These are phyloP conservation scores for Astrocystis sublimbata DNA, from an alignment of 495 filamentous ascomycete species.

Conservation along the genomic window DNA sequence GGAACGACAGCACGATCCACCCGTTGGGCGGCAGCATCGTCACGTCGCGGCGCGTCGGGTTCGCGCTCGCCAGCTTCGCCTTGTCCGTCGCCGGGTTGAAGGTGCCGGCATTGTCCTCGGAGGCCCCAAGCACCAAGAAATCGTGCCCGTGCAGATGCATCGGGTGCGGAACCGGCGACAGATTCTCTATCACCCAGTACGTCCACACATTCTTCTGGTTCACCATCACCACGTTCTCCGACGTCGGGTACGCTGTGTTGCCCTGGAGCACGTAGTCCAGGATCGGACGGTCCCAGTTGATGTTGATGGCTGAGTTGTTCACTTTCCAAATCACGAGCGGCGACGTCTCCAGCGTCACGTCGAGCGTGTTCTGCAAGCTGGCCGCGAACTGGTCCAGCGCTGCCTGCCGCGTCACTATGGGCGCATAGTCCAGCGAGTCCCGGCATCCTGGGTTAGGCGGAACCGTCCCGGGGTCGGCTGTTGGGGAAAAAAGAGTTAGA, in stretches of 20 bases:
- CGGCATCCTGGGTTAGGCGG: constrained; percentile 34
- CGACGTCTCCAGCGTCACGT: constrained; percentile 25
- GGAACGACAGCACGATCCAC: constrained; percentile 53
- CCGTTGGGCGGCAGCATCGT: constrained; percentile 54
- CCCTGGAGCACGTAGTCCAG: constrained; percentile 38
- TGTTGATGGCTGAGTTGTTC: constrained; percentile 39
- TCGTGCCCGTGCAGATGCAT: constrained; percentile 62
- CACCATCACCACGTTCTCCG: constrained; percentile 42
- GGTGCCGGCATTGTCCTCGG: constrained; percentile 31
- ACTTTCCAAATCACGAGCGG: constrained; percentile 44
- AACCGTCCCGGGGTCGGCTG: constrained; percentile 27
- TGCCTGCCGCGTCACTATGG: constrained; percentile 33
- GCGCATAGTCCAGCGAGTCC: constrained; percentile 35
- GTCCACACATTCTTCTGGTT: constrained; percentile 45
- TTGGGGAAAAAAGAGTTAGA: too few relatives aligned
- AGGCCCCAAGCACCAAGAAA: constrained; percentile 58
- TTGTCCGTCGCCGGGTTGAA: constrained; percentile 36
- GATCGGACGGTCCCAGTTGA: constrained; percentile 47
- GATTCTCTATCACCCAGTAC: constrained; percentile 55
- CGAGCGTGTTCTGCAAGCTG: constrained; percentile 31
- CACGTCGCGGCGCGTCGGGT: constrained; percentile 60
- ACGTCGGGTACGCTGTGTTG: constrained; percentile 38
- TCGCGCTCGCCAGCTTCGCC: constrained; percentile 35
- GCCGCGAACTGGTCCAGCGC: constrained; percentile 28
- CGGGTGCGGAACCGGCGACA: constrained; percentile 49